A percentile compares a stretch with the other conserved stretches of the same genome.
phyloP scores from a whole-genome alignment of 2,329 filamentous ascomycete genomes.

The Colletotrichum tropicale region DNA sequence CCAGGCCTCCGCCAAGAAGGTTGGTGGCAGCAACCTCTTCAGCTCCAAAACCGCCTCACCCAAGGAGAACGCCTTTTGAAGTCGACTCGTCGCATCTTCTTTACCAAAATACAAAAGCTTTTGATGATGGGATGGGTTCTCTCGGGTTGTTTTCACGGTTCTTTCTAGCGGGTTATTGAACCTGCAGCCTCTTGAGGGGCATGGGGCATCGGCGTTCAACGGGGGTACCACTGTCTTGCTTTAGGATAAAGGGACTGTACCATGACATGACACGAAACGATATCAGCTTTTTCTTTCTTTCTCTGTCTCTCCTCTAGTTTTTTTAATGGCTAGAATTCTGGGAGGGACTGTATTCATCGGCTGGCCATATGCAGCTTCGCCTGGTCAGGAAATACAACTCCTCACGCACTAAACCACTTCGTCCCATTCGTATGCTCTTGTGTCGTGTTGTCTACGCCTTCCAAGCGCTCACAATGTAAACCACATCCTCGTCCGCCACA shows the following conservation, averaged over 20 bases:
- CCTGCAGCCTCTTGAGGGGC: not conserved
- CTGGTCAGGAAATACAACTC: conserved; percentile 13
- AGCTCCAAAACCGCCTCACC: conserved; percentile 25
- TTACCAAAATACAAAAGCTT: conserved; percentile 14
- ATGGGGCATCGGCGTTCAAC: conserved; percentile 17
- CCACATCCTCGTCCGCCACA: conserved; percentile 74
- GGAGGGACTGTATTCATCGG: conserved; percentile 13
- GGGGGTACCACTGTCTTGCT: conserved; percentile 11
- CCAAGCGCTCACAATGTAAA: conserved; percentile 70
- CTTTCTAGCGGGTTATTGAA: not conserved
- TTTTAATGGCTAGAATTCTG: not conserved
- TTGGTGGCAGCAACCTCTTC: conserved; percentile 40
- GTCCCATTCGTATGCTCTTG: not conserved
- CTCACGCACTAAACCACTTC: not conserved
- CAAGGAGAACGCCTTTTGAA: conserved; percentile 13
- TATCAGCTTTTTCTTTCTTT: conserved; percentile 20
- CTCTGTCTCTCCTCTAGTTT: not conserved
- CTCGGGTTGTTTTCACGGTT: conserved; percentile 6
- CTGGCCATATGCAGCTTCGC: not conserved
- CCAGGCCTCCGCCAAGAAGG: conserved; percentile 67
- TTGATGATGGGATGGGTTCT: conserved; percentile 10
- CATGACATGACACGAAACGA: conserved; percentile 24
- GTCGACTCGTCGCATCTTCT: conserved; percentile 9
- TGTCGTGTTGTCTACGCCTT: conserved; percentile 49
- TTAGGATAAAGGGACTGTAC: conserved; percentile 16